Base-by-base conservation (phyloP, 306 rosid species). In the Malus orientalis region DNA sequence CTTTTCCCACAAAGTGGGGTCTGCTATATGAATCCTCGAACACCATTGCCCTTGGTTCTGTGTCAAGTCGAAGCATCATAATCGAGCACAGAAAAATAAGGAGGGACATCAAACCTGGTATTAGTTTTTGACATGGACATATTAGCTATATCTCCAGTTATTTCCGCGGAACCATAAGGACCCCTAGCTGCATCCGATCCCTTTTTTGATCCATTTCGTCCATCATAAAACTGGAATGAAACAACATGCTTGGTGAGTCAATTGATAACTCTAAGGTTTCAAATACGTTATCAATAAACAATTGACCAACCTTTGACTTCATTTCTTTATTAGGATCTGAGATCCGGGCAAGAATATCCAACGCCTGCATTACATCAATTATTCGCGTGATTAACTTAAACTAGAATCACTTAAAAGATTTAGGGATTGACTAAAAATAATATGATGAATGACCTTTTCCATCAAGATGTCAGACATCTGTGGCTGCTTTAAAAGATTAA, bases 241-340 rank as follows among this genome's bases (percentile, higher is more conserved):
- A 78, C 73, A 80, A 87, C 78, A 85, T 65, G 81, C 74, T 85
- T 70, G 61, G 85, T 78, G 78, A 75, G 81, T 82, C 80, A 80
- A 74, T 57, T 42, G 61, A 70, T 74, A 81, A 54, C 75, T 51
- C 18, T 63, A 54, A 68, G 68, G 81, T 81, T 32, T 63, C n/a
- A 74, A 73, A 75, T 61, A 72, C n/a, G 67, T 68, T 42, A 47
- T 74, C 75, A 81, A 66, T 68, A 83, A 70, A 55, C 58, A 71
- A 12, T 49, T 74, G 68, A 85, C 89, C 64, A 76, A 93, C 98
- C 97, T 91, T 88, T 81, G 86, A 82, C 74, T 88, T 90, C 93
- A 87, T 86, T 81, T 88, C 93, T 87, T 84, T 87, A 79, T 85
- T 82, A 22, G 97, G 93, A 81, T 93, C 97, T 55, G 89, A 82